Percentiles rank a stretch among this genome's conserved stretches.
These are phyloP conservation scores for Eucalyptus victrix DNA, from an alignment of 345 rosid genomes.

Conservation along the genomic window DNA sequence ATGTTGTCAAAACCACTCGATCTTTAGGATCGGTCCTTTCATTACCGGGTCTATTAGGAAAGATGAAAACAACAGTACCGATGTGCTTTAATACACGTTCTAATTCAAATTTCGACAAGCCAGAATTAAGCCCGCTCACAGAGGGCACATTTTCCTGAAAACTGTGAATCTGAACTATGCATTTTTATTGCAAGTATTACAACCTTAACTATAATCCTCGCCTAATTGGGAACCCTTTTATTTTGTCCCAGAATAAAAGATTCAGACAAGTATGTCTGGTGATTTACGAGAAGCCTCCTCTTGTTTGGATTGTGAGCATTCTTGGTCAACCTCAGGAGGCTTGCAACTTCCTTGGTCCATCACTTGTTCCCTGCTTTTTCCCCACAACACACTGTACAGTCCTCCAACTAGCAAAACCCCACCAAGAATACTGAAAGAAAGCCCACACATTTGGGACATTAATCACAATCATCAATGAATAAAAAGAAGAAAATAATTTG, in stretches of 20 bases:
- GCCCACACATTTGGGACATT: neutral
- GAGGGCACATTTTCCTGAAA: neutral
- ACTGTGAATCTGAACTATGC: neutral
- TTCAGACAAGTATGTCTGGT: neutral
- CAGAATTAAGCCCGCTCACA: neutral
- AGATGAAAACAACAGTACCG: neutral
- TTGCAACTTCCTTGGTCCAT: neutral
- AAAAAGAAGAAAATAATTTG: neutral
- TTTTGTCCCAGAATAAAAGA: neutral
- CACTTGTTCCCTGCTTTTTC: constrained; percentile 49
- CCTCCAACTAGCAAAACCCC: constrained; percentile 62
- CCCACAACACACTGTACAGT: constrained; percentile 82
- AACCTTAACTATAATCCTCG: neutral
- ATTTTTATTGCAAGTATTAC: neutral
- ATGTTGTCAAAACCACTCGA: neutral
- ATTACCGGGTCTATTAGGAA: neutral
- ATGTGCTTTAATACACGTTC: neutral
- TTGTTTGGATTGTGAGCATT: neutral
- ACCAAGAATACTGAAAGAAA: constrained; percentile 48
- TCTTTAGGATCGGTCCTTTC: neutral
- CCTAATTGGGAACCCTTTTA: neutral
- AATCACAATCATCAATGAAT: neutral
- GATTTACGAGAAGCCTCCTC: neutral
- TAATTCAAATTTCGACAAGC: neutral
- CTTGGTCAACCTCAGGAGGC: neutral